Evolutionary conservation across 225 moss, liverwort and hornwort species (phyloP).

Genomic region (Thuidium tamariscinum): DNA sequence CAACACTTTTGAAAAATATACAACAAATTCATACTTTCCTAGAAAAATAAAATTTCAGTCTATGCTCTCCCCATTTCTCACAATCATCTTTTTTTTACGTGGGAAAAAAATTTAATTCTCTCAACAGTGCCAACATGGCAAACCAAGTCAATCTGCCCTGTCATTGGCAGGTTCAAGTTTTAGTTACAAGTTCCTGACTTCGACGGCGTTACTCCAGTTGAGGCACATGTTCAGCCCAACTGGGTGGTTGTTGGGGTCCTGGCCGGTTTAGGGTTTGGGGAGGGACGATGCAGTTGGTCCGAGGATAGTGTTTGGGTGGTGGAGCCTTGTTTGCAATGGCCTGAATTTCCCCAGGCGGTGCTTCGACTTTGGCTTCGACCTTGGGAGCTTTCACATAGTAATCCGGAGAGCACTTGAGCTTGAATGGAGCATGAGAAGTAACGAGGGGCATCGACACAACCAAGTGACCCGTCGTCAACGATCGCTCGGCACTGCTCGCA

Average conservation of each 20-base stretch:
- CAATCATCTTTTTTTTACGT: neutral
- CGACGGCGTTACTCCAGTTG: slow-evolving; percentile 9
- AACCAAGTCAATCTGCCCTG: neutral
- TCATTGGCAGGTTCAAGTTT: too few species aligned
- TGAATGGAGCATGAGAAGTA: slow-evolving; percentile 3
- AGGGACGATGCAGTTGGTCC: neutral
- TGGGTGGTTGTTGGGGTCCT: neutral
- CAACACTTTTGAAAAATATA: neutral
- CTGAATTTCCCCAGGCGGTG: slow-evolving; percentile 20
- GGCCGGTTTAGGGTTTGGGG: neutral
- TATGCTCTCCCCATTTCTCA: neutral
- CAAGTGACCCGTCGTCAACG: slow-evolving; percentile 59
- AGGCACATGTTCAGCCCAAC: slow-evolving; percentile 25
- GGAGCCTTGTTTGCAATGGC: neutral
- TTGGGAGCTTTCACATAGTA: neutral
- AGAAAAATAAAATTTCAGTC: neutral
- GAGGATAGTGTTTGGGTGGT: neutral
- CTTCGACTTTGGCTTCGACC: neutral
- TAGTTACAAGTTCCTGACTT: neutral
- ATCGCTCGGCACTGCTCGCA: slow-evolving; percentile 61
- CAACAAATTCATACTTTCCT: neutral
- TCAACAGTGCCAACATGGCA: neutral
- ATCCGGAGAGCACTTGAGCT: slow-evolving; percentile 6
- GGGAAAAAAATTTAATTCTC: neutral
- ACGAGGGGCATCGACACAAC: slow-evolving; percentile 39